A percentile compares a stretch with the other conserved stretches of the same genome.
Conservation (phyloP, 169 alveolate species). For the Theileria orientalis region DNA sequence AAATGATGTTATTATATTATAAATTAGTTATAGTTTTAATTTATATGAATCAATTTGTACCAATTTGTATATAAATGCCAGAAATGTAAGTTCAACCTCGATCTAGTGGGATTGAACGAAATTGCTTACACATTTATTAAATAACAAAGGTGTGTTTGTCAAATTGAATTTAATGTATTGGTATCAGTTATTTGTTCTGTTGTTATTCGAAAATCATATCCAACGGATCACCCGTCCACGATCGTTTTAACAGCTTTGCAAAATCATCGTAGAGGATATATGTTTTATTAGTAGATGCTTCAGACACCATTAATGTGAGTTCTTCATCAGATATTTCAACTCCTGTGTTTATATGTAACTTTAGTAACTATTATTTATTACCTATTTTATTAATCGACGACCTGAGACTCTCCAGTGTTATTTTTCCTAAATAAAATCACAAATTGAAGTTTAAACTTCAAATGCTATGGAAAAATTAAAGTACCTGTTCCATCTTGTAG, state of each 20-base stretch:
- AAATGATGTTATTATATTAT: too few species aligned
- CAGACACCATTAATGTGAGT: slow-evolving; percentile 45
- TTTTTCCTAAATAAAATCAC: slow-evolving; percentile 33
- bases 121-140: too few species aligned
- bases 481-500: slow-evolving; percentile 64
- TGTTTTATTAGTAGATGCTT: slow-evolving; percentile 31
- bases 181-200: too few species aligned
- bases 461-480: too few species aligned
- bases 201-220: slow-evolving; percentile 21
- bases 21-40: too few species aligned
- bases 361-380: background rate
- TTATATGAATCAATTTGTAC: too few species aligned
- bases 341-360: slow-evolving; percentile 15
- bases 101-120: too few species aligned
- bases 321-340: slow-evolving; percentile 43
- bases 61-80: too few species aligned
- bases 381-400: slow-evolving; percentile 37
- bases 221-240: slow-evolving; percentile 62
- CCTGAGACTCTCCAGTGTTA: slow-evolving; percentile 50
- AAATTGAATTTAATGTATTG: too few species aligned
- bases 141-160: too few species aligned
- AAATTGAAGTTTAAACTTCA: background rate
- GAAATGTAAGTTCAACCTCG: too few species aligned
- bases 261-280: slow-evolving; percentile 48
- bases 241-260: slow-evolving; percentile 28